Conservation (phyloP, 495 filamentous ascomycete species). For the Daldinia bambusicola region DNA sequence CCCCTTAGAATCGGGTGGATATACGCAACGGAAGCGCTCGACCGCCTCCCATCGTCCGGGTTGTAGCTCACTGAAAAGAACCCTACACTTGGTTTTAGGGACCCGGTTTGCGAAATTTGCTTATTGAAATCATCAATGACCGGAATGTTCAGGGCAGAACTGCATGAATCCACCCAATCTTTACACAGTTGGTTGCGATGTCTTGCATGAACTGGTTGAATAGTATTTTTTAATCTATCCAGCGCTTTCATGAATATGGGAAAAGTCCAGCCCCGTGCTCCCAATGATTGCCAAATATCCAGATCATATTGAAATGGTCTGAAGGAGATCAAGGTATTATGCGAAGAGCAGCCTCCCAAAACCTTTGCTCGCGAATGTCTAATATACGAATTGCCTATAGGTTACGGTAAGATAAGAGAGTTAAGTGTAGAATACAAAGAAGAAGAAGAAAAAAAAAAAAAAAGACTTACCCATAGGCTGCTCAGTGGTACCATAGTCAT, state of each 20-base stretch:
- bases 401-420: conserved; percentile 34
- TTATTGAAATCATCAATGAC: conserved; percentile 83
- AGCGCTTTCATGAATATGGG: conserved; percentile 77
- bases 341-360: conserved; percentile 84
- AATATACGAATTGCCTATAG: conserved; percentile 79
- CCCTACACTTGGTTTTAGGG: conserved; percentile 76
- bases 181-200: conserved; percentile 86
- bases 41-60: conserved; percentile 79
- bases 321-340: conserved; percentile 89
- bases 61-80: conserved; percentile 89
- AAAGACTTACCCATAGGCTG: conserved; percentile 74
- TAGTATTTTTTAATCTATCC: conserved; percentile 78
- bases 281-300: conserved; percentile 72
- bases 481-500: conserved; percentile 86
- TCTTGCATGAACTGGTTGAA: conserved; percentile 79
- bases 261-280: conserved; percentile 82
- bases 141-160: conserved; percentile 76
- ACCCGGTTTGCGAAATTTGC: conserved; percentile 73
- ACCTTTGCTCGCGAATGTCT: conserved; percentile 86
- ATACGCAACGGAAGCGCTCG: conserved; percentile 85
- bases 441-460: background rate
- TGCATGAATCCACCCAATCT: conserved; percentile 82
- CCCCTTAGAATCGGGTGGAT: conserved; percentile 85
- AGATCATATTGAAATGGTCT: conserved; percentile 84
- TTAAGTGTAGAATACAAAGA: conserved; percentile 7